phyloP scores from a whole-genome alignment of 129 eudicot genomes.

The Gnaphalium uliginosum region DNA sequence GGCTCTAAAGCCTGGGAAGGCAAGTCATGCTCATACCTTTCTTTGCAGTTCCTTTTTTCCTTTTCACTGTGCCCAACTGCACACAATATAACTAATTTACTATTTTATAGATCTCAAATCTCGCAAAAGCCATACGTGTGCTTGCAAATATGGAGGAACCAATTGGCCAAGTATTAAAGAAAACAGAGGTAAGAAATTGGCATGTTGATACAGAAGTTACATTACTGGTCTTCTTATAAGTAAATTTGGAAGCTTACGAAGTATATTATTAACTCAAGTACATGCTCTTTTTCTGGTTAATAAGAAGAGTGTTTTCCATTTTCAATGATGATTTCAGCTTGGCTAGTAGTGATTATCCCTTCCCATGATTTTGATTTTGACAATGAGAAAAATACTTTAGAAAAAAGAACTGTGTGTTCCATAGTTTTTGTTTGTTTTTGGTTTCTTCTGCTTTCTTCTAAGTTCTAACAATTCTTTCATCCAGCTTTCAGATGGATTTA shows the following conservation, averaged over 20 bases:
- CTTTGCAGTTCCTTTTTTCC: not conserved
- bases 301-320: no score
- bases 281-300: not conserved
- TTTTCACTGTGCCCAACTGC: not conserved
- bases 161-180: constrained; percentile 73
- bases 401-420: not conserved
- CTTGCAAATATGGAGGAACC: constrained; percentile 98
- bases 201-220: not conserved
- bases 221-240: not conserved
- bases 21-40: constrained; percentile 34
- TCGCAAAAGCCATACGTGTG: constrained; percentile 84
- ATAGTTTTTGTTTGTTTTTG: not conserved
- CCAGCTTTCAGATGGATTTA: constrained; percentile 90
- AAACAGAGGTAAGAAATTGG: constrained; percentile 66
- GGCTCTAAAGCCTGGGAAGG: constrained; percentile 85
- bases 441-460: not conserved
- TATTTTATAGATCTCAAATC: constrained; percentile 54
- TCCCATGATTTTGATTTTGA: not conserved
- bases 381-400: not conserved
- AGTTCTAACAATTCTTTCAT: constrained; percentile 9
- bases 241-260: not conserved
- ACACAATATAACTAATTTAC: not conserved
- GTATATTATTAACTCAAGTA: not conserved
- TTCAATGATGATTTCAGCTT: no score
- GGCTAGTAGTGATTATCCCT: not conserved